Percentiles rank a stretch among this genome's conserved stretches.
Conservation (phyloP, 768 basidiomycete genomes). For the Lactifluus echinatus region DNA sequence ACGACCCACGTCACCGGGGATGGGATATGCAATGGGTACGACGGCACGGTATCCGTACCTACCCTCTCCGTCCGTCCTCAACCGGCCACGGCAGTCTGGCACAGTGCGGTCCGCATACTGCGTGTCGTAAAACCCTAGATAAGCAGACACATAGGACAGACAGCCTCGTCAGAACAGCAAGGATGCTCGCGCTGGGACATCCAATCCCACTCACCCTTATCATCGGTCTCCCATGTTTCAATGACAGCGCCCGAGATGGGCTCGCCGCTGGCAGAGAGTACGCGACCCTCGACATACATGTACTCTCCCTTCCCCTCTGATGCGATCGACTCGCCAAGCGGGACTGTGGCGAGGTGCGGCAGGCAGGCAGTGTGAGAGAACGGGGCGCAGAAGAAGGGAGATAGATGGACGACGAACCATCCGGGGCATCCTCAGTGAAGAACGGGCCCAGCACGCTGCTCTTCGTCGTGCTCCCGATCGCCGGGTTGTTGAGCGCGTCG, state of each 20-base stretch:
- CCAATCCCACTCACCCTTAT: slow-evolving; percentile 34
- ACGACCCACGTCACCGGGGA: slow-evolving; percentile 53
- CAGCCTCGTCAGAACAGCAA: slow-evolving; percentile 4
- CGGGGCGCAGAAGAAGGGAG: neutral
- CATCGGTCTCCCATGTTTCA: slow-evolving; percentile 82
- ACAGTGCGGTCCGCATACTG: slow-evolving; percentile 47
- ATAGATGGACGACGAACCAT: slow-evolving; percentile 38
- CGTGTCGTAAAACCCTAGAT: slow-evolving; percentile 31
- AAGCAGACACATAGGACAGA: neutral
- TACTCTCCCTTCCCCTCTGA: slow-evolving; percentile 84
- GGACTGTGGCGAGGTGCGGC: slow-evolving; percentile 34
- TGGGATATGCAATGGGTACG: slow-evolving; percentile 63
- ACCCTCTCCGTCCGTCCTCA: slow-evolving; percentile 53
- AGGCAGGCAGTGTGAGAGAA: neutral
- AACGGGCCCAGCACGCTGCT: slow-evolving; percentile 78
- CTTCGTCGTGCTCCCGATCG: slow-evolving; percentile 54
- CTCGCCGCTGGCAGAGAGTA: slow-evolving; percentile 50
- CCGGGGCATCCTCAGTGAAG: slow-evolving; percentile 66
- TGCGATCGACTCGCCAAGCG: slow-evolving; percentile 66
- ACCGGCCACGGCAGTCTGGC: slow-evolving; percentile 68
- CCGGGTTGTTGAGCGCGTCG: slow-evolving; percentile 64
- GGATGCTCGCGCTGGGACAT: neutral
- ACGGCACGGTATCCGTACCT: slow-evolving; percentile 63
- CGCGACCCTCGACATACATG: slow-evolving; percentile 68
- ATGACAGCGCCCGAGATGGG: slow-evolving; percentile 58